phyloP scores from a whole-genome alignment of 176 grass and related monocot species.

The Leersia perrieri region DNA sequence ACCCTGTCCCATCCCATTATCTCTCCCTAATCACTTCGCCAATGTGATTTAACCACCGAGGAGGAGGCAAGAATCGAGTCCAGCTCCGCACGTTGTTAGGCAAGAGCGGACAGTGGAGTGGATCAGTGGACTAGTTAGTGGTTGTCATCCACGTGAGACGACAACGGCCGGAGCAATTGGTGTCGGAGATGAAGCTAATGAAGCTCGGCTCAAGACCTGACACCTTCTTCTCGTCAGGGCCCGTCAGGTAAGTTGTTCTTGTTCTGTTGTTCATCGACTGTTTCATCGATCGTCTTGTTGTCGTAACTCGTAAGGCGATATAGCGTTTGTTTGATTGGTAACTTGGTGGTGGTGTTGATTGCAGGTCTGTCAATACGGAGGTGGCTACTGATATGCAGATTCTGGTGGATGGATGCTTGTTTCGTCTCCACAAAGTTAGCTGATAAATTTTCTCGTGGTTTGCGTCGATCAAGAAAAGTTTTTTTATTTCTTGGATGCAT shows the following conservation, averaged over 20 bases:
- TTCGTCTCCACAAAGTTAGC: slow-evolving; percentile 77
- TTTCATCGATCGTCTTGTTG: neutral
- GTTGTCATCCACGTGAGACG: neutral
- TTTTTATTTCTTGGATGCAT: neutral
- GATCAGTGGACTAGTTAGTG: no score
- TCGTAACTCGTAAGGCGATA: neutral
- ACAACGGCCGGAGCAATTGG: neutral
- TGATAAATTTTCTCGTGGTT: neutral
- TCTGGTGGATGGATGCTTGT: slow-evolving; percentile 50
- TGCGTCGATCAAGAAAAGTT: neutral
- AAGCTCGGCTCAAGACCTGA: slow-evolving; percentile 68
- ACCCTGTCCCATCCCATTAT: slow-evolving; percentile 35
- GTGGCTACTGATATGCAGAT: slow-evolving; percentile 67
- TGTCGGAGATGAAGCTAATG: slow-evolving; percentile 74
- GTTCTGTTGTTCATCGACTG: neutral
- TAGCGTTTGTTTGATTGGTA: neutral
- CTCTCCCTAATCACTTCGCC: slow-evolving; percentile 28
- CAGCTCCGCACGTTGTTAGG: neutral
- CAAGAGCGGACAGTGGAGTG: no score
- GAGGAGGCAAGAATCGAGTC: neutral
- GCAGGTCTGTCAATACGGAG: slow-evolving; percentile 64
- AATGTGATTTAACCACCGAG: neutral
- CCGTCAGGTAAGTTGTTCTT: slow-evolving; percentile 43
- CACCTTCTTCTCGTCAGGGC: slow-evolving; percentile 63
- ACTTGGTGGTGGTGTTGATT: neutral